Evolutionary conservation across 352 stramenopile species (phyloP), one percentile per base, ranked within the genome.

Genomic region (Nothophytophthora sp.): DNA sequence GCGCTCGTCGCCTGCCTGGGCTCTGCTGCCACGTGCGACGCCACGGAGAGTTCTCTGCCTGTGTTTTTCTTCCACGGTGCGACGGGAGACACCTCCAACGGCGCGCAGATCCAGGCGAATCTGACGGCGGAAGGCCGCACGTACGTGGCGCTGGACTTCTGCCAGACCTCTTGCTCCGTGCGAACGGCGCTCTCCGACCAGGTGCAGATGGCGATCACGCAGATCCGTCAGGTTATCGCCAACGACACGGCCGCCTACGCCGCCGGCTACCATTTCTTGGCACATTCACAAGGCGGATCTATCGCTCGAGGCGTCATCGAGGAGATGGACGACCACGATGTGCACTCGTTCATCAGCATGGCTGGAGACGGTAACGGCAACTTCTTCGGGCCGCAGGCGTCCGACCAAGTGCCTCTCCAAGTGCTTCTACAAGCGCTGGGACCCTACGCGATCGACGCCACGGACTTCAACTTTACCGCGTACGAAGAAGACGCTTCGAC

Each of bases 271-370:
- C 45, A 68, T 43, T 60, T 81, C 22, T 49, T 76, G 5, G 59
- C 50, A 10, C 63, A 81, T 42, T 81, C 70, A 5, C 58, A 67
- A 15, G 70, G 70, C 22, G 70, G 62, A 0, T 43, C 65, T 9
- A 44, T 81, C 13, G 51, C 63, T 13, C 62, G 70, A 18, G 63
- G 50, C 11, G 66, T 80, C 22, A 59, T 76, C 19, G 65, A 76
- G 59, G 55, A 71, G 22, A 72, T 70, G 70, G 66, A 81, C 36
- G 54, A 74, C 45, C 70, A 76, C 51, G 62, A 70, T 3, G 63
- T 63, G 8, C 50, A 69, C 36, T 65, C 56, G 23, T 67, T 67
- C 50, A 55, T 81, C 50, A 75, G 58, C 29, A 51, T 81, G 15
- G 66, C 70, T 5, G 66, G 70, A 2, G 50, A 58, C 1, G 54